Evolutionary conservation across 805 yeast genomes (phyloP).

Genomic region (Myxozyma sirexii): DNA sequence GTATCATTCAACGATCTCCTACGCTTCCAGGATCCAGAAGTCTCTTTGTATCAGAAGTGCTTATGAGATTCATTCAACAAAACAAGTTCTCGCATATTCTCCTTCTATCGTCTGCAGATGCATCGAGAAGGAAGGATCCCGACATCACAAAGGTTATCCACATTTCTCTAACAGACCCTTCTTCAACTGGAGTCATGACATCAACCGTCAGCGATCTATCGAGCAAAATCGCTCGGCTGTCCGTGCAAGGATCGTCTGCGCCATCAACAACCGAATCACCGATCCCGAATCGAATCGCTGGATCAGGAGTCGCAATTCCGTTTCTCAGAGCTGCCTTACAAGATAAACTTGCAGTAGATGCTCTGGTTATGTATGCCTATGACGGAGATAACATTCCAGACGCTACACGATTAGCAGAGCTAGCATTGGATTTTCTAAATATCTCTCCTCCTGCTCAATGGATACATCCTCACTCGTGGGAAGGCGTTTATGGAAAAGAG

Average conservation of each 20-base stretch:
- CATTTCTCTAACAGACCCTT: background rate
- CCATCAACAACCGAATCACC: background rate
- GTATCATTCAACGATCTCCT: conserved; percentile 86
- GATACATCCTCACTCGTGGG: conserved; percentile 76
- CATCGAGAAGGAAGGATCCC: conserved; percentile 40
- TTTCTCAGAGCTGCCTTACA: conserved; percentile 30
- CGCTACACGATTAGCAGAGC: conserved; percentile 56
- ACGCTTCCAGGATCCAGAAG: conserved; percentile 64
- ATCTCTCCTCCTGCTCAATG: conserved; percentile 39
- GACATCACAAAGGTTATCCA: conserved; percentile 3
- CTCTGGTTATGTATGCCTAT: conserved; percentile 65
- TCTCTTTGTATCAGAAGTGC: conserved; percentile 55
- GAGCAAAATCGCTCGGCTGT: conserved; percentile 9
- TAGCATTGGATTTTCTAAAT: conserved; percentile 42
- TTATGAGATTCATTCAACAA: conserved; percentile 52
- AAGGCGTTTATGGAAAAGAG: conserved; percentile 77
- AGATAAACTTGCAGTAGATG: conserved; percentile 38
- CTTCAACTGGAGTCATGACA: background rate
- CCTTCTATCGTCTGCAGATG: conserved; percentile 72
- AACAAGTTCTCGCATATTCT: conserved; percentile 52
- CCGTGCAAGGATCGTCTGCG: background rate
- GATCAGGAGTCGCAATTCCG: conserved; percentile 42
- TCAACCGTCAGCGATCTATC: conserved; percentile 8
- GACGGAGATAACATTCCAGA: conserved; percentile 89
- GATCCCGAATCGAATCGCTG: conserved; percentile 37